Conservation (phyloP, 2,329 filamentous ascomycete genomes). For the Diatrype stigma region DNA sequence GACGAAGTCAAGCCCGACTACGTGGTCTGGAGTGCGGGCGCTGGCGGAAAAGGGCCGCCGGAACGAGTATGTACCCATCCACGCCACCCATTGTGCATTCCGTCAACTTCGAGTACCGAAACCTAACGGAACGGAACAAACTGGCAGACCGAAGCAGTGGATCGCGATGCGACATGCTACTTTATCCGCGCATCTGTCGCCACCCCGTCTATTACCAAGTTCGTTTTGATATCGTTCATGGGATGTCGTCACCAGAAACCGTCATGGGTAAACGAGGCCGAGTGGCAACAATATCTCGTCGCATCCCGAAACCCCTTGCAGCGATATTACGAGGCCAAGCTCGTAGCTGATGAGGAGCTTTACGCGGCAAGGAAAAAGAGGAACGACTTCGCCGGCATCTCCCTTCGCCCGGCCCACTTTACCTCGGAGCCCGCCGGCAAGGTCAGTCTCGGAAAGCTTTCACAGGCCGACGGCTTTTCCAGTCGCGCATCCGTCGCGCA, state of each 20-base stretch:
- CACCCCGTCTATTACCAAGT: conserved; percentile 52
- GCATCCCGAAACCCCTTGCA: conserved; percentile 40
- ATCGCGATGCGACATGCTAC: conserved; percentile 56
- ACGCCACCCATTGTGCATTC: no score
- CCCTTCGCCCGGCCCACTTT: conserved; percentile 49
- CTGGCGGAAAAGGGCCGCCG: no score
- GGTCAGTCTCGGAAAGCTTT: conserved; percentile 44
- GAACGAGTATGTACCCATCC: no score
- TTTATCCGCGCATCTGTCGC: conserved; percentile 57
- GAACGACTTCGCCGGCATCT: conserved; percentile 43
- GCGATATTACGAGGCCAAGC: conserved; percentile 57
- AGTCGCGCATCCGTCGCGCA: conserved; percentile 58
- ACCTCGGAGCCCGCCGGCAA: conserved; percentile 45
- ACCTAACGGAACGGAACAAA: no score
- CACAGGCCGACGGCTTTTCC: conserved; percentile 34
- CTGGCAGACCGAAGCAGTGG: conserved; percentile 7
- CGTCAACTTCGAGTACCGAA: no score
- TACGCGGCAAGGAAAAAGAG: conserved; percentile 43
- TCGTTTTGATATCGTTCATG: conserved; percentile 62
- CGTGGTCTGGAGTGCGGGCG: no score
- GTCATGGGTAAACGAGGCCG: conserved; percentile 49
- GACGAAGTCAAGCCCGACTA: no score
- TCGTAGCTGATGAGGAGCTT: conserved; percentile 55
- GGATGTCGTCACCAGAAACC: conserved; percentile 48
- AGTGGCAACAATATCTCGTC: conserved; percentile 39